Evolutionary conservation across 2,329 filamentous ascomycete genomes (phyloP), one percentile per base, ranked within the genome.

Genomic region (Phoma sp.): DNA sequence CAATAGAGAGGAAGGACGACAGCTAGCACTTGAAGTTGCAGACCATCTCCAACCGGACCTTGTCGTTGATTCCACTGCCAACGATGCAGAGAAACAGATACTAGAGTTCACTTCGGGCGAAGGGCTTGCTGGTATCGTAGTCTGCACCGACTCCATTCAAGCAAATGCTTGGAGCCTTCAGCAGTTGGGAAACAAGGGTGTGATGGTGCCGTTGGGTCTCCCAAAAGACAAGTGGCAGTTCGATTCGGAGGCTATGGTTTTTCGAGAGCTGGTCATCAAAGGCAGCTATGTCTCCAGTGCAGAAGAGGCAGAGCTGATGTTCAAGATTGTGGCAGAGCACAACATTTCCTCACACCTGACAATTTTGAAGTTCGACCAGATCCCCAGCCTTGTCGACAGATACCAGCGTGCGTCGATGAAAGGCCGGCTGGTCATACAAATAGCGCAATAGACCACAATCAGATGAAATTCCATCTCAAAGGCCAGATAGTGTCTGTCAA

Each of bases 211-310:
- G 10, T 46, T 70, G 3, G 68, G 67, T 5, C 40, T 71, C 15
- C 67, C 65, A 2, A 63, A 59, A 39, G 63, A 65, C 19, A 62
- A 57, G n/a, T 68, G 63, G 63, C 58, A 66, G 8, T 68, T 70
- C n/a, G 62, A 68, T 33, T 61, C 63, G 1, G 64, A 68, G 15
- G 57, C 60, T 7, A 59, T 70, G 43, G 61, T 69, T 0, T 68
- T 69, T 41, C 61, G 60, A 24, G 67, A 70, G 41, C 57, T 69
- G 2, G 59, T 57, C 7, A 69, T 69, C 15, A 58, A 55, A 41
- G 68, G 67, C 31, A 66, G 60, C 46, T 70, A 68, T 58, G 68
- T 69, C 15, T 57, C 65, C 33, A 64, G 61, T 21, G 62, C 58
- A 24, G 58, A 62, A 4, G 57, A 68, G n/a, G 65, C 66, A 22